These are phyloP conservation scores for Pleurotus cornucopiae DNA, from an alignment of 768 basidiomycete genomes.

Conservation along the genomic window DNA sequence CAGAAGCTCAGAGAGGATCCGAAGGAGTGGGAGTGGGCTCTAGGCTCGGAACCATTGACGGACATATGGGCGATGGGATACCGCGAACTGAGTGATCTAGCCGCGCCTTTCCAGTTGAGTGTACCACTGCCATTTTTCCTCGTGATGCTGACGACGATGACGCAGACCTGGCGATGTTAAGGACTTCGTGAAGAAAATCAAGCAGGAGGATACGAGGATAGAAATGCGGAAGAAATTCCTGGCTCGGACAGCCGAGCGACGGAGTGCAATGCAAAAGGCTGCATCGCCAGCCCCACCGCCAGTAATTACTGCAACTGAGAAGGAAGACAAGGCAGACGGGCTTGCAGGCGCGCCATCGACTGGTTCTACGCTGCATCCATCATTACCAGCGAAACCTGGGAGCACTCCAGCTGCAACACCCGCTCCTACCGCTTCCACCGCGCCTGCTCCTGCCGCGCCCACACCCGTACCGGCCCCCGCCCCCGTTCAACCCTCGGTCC, in stretches of 20 bases:
- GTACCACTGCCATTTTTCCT: slow-evolving; percentile 7
- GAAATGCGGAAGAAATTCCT: slow-evolving; percentile 42
- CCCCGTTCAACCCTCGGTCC: slow-evolving; percentile 21
- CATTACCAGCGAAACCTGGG: slow-evolving; percentile 9
- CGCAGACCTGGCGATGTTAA: slow-evolving; percentile 68
- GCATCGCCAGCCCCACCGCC: slow-evolving; percentile 12
- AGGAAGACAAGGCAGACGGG: slow-evolving; percentile 14
- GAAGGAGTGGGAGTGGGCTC: slow-evolving; percentile 57
- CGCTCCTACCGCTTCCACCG: slow-evolving; percentile 10
- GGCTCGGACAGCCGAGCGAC: slow-evolving; percentile 25
- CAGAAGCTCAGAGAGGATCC: slow-evolving; percentile 53
- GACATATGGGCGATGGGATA: slow-evolving; percentile 87
- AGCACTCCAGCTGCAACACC: slow-evolving; percentile 7
- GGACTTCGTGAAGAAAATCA: slow-evolving; percentile 69
- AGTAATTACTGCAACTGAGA: slow-evolving; percentile 5
- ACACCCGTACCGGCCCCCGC: slow-evolving; percentile 20
- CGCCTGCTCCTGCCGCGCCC: slow-evolving; percentile 19
- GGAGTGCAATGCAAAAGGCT: slow-evolving; percentile 13
- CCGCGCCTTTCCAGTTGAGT: slow-evolving; percentile 63
- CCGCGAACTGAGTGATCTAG: slow-evolving; percentile 54
- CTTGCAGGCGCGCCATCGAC: slow-evolving; percentile 14
- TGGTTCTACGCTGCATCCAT: slow-evolving; percentile 4
- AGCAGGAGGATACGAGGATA: slow-evolving; percentile 62
- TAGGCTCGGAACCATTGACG: slow-evolving; percentile 68
- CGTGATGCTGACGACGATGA: slow-evolving; percentile 3